Base-by-base conservation (phyloP, 2,329 filamentous ascomycete genomes). In the Ophiocordyceps robertsii region DNA sequence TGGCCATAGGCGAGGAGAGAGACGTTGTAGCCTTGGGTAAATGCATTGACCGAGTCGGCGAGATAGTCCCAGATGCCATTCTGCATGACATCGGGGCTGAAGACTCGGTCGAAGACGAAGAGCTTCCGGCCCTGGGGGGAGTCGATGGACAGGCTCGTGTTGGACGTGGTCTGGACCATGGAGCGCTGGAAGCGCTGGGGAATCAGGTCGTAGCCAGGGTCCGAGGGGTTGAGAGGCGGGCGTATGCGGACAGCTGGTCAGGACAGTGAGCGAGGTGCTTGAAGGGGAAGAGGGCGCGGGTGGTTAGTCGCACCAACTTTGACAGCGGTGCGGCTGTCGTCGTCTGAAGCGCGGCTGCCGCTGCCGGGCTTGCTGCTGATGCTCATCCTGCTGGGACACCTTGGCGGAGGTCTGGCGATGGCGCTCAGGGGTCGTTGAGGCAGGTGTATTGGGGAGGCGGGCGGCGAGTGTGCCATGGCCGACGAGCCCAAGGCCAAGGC, bases 11-110 rank as follows among this genome's bases (percentile, higher is more conserved):
- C 92, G 53, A 98, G 69, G 40, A 98, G 78, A 4, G 92, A 98
- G 45, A 98, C 92, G 76, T 98, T 98, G 74, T 96, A 98, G 43
- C 92, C 92, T 58, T 95, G 87, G 1, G 92, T 69, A 53, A 98
- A 98, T 3, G 89, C 85, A 53, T 73, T 78, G 51, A 96, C 84
- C 53, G 88, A 93, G 52, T 98, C 92, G 47, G 78, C 78, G 39
- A 98, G 70, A 56, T 98, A 98, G 38, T 95, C 84, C 85, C 90
- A 98, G 38, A 98, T 68, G 38, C 89, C 90, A 51, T 92, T 84
- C 60, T 98, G 92, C 46, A 77, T 74, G 8, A 88, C 73, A 2
- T 92, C 82, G 53, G 89, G 80, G 29, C 80, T 75, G 57, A 98
- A 98, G 6, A 98, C 89, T 47, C 88, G 82, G 64, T 98, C 92